Base-by-base conservation (phyloP, 805 yeast genomes). In the Tetrapisispora arboricola region DNA sequence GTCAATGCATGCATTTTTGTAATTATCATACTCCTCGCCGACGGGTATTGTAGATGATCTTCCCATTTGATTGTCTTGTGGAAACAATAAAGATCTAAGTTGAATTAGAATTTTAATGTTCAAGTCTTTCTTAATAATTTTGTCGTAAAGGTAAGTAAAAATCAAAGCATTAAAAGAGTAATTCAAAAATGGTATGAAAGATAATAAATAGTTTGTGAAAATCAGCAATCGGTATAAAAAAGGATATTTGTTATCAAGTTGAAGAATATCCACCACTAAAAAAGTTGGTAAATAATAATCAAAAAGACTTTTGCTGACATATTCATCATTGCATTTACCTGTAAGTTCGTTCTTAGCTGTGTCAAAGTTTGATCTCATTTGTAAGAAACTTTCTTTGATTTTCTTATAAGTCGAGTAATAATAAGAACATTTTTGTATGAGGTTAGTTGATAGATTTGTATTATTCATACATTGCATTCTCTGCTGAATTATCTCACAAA, bases 41-140 rank as follows among this genome's bases (percentile, higher is more conserved):
- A 57, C 53, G 1, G 78, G 76, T n/a, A 62, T 57, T 3, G 58
- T 49, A 18, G 71, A 50, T 4, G 71, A 63, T 3, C 73, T 71
- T 0, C 78, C 78, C 70, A 74, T 66, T n/a, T 54, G 53, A 13
- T 66, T 70, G 50, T 73, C 75, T 20, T 55, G 56, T 2, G 78
- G 77, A 44, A 73, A 73, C n/a, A 73, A 46, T 24, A 58, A 52
- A 24, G 56, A 53, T 39, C 77, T 53, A 2, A 64, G 21, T 8
- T 42, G 47, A n/a, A 49, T 48, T 6, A 71, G 22, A 3, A 56
- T 34, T 2, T 40, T 40, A 2, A 51, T 49, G 11, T 53, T 42
- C 9, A 54, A 45, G 2, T 45, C 26, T 7, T 50, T 50, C 16
- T 42, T 18, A 46, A 38, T 13, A 55, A 31, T 8, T 39, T 43